Evolutionary conservation across 331 rosid species (phyloP).

Genomic region (Rosa hybrid): DNA sequence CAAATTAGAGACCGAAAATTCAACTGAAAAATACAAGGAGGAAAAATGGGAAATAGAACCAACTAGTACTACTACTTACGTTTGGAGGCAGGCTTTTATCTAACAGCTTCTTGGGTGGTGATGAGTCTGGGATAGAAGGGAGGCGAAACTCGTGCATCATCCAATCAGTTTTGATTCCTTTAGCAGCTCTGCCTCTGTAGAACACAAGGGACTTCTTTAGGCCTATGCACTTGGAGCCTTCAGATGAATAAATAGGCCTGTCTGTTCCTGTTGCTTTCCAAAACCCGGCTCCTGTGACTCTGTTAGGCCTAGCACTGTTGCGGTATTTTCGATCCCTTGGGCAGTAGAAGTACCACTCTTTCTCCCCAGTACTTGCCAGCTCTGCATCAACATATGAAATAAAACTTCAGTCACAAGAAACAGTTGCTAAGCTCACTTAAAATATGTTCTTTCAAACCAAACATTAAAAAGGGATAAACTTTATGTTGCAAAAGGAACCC

Average conservation of each 20-base stretch:
- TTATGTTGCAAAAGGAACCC: background rate
- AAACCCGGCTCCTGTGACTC: slow-evolving; percentile 81
- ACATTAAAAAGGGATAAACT: background rate
- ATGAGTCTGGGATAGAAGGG: slow-evolving; percentile 44
- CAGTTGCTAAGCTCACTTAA: background rate
- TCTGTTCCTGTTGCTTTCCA: slow-evolving; percentile 99
- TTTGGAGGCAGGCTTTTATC: slow-evolving; percentile 52
- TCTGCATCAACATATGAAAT: slow-evolving; percentile 40
- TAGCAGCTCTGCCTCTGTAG: slow-evolving; percentile 81
- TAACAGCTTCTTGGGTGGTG: slow-evolving; percentile 37
- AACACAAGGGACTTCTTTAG: slow-evolving; percentile 88
- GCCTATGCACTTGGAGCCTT: slow-evolving; percentile 67
- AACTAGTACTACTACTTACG: slow-evolving; percentile 37
- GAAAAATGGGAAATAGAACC: background rate
- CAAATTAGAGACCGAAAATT: background rate
- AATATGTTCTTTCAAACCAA: background rate
- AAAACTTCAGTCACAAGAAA: background rate
- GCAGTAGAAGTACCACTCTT: slow-evolving; percentile 86
- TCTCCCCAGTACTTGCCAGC: slow-evolving; percentile 65
- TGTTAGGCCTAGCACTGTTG: slow-evolving; percentile 76
- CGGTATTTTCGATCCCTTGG: slow-evolving; percentile 81
- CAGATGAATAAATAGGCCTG: slow-evolving; percentile 71
- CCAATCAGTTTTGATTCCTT: slow-evolving; percentile 86
- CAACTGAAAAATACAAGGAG: background rate
- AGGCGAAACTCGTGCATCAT: slow-evolving; percentile 95